Evolutionary conservation across 2,329 filamentous ascomycete genomes (phyloP).

Genomic region (Catunica adiposa): DNA sequence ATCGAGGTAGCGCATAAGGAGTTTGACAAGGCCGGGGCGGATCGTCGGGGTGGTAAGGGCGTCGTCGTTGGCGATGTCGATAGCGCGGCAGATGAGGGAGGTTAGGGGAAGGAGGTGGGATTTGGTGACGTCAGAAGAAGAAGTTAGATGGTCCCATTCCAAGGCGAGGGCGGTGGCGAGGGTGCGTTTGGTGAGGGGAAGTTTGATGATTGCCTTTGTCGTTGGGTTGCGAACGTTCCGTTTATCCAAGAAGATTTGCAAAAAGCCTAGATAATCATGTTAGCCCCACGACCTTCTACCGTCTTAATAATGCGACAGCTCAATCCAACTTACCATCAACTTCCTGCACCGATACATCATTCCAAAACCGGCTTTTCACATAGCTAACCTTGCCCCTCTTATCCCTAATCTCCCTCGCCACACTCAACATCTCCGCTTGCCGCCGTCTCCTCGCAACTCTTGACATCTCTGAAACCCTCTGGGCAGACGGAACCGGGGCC

Average conservation of each 20-base stretch:
- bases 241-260: constrained; percentile 56
- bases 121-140: constrained; percentile 67
- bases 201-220: constrained; percentile 51
- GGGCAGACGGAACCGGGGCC: constrained; percentile 31
- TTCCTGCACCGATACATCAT: constrained; percentile 56
- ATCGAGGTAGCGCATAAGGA: constrained; percentile 69
- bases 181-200: constrained; percentile 61
- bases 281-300: neutral
- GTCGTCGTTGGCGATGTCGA: constrained; percentile 65
- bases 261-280: constrained; percentile 21
- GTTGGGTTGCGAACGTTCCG: constrained; percentile 64
- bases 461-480: constrained; percentile 20
- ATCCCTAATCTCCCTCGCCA: constrained; percentile 31
- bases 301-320: neutral
- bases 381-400: constrained; percentile 22
- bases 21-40: constrained; percentile 46
- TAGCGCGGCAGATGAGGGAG: constrained; percentile 63
- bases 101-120: constrained; percentile 84
- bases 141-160: constrained; percentile 80
- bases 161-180: constrained; percentile 74
- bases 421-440: constrained; percentile 39
- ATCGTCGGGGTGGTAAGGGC: constrained; percentile 29
- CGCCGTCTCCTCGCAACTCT: constrained; percentile 34
- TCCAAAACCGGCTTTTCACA: constrained; percentile 70
- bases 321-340: constrained; percentile 38